Evolutionary conservation across 2,329 filamentous ascomycete species (phyloP), one percentile per base, ranked within the genome.

Genomic region (Pyrenophora seminiperda): DNA sequence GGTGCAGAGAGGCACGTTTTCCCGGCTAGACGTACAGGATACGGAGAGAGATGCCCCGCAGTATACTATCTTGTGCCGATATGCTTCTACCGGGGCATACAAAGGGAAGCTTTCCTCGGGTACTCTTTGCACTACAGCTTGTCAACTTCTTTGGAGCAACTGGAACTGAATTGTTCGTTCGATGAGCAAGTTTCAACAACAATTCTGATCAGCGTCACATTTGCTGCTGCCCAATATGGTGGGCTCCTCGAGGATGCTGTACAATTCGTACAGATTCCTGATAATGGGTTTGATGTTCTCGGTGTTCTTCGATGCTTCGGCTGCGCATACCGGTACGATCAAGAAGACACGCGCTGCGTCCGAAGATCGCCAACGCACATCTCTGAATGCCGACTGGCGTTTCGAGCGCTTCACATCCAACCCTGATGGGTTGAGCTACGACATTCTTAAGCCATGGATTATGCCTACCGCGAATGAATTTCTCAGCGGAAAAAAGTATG

Each of bases 401-500:
- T 77, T 77, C 50, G 59, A 59, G 27, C 73, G 73, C 14, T 72
- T 66, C 11, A 66, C 65, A 19, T 59, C 56, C 3, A 75, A 73
- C 46, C 66, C 73, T 0, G 76, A 78, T 50, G 58, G 59, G 3
- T 38, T 78, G 2, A 62, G 59, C n/a, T 73, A 74, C 38, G 63
- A 68, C 41, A 56, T 61, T 1, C 60, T 78, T 10, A 77, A 76
- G 54, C 60, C 66, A 13, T 78, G 74, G 75, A 75, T 77, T 7
- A 63, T 77, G 7, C 75, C 75, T 13, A 70, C 67, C 2, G 75
- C 63, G 3, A 78, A 78, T 54, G 61, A 73, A 32, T 77, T 76
- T 58, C 73, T 77, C 37, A 61, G 38, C 3, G 67, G 69, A 40
- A 57, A 63, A 5, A 67, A 63, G 47, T 59, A 76, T 48, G 41